Evolutionary conservation across 2,329 filamentous ascomycete species (phyloP).

Genomic region (Colletotrichum camelliae): DNA sequence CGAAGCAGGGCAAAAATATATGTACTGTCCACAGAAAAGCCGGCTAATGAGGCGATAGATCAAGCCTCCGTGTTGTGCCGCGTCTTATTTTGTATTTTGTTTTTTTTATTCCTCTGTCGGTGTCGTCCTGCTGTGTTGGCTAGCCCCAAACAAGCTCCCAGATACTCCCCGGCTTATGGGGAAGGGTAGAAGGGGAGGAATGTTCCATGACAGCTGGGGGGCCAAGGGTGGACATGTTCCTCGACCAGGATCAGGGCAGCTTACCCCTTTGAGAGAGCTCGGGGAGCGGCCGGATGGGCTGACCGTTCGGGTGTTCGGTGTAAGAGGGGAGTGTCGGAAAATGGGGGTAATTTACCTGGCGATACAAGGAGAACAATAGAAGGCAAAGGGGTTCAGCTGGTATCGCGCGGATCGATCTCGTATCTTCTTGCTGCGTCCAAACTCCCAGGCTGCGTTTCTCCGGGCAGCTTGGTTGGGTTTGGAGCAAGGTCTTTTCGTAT

Average conservation of each 20-base stretch:
- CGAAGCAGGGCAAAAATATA: background rate
- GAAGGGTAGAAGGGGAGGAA: constrained; percentile 15
- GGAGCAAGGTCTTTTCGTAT: background rate
- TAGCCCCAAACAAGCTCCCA: constrained; percentile 16
- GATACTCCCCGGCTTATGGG: constrained; percentile 14
- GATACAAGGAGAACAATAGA: background rate
- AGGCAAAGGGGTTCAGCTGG: background rate
- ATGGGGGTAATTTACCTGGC: background rate
- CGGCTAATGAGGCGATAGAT: background rate
- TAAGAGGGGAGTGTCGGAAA: background rate
- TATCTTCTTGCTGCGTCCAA: background rate
- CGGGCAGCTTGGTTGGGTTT: background rate
- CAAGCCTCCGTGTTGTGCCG: background rate
- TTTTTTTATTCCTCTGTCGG: background rate
- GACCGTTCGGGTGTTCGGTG: constrained; percentile 11
- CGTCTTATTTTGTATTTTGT: background rate
- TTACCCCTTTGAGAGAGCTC: constrained; percentile 14
- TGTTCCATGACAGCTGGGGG: constrained; percentile 20
- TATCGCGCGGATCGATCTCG: background rate
- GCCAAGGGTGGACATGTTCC: background rate
- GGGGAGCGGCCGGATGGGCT: constrained; percentile 4
- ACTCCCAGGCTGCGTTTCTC: background rate
- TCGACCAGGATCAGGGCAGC: background rate
- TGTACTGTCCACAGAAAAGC: background rate
- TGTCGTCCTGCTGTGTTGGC: background rate